Conservation (phyloP, 345 rosid genomes). For the Excoecaria agallocha region DNA sequence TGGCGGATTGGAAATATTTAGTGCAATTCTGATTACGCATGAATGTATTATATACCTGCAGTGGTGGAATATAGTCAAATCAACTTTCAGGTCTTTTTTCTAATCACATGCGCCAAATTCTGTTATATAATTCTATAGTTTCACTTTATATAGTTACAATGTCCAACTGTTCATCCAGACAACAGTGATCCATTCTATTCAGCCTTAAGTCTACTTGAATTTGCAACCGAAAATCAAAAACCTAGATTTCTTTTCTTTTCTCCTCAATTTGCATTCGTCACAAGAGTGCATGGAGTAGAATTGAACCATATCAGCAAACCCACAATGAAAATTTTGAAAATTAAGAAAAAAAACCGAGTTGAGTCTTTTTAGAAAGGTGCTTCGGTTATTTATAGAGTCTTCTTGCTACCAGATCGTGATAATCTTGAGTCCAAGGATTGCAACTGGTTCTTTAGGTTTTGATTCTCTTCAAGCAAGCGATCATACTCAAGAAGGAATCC, state of each 20-base stretch:
- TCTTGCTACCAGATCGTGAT: constrained; percentile 67
- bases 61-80: too few relatives aligned
- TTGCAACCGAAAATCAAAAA: constrained; percentile 8
- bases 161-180: neutral
- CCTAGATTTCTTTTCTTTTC: neutral
- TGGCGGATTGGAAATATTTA: too few relatives aligned
- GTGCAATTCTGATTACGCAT: too few relatives aligned
- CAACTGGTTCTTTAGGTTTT: constrained; percentile 58
- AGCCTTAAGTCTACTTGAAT: constrained; percentile 6
- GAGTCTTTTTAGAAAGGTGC: constrained; percentile 7
- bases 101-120: too few relatives aligned
- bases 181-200: constrained; percentile 23
- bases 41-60: too few relatives aligned
- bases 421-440: constrained; percentile 55
- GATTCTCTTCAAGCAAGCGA: constrained; percentile 81
- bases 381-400: constrained; percentile 49
- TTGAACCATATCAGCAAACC: constrained; percentile 12
- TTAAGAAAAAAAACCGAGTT: neutral
- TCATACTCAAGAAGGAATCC: constrained; percentile 92
- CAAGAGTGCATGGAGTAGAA: constrained; percentile 11
- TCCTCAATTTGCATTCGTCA: neutral
- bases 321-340: constrained; percentile 11
- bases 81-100: too few relatives aligned
- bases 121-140: neutral
- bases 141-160: neutral